These are phyloP conservation scores for Lactarius trivialis DNA, from an alignment of 768 basidiomycete genomes.

Conservation along the genomic window DNA sequence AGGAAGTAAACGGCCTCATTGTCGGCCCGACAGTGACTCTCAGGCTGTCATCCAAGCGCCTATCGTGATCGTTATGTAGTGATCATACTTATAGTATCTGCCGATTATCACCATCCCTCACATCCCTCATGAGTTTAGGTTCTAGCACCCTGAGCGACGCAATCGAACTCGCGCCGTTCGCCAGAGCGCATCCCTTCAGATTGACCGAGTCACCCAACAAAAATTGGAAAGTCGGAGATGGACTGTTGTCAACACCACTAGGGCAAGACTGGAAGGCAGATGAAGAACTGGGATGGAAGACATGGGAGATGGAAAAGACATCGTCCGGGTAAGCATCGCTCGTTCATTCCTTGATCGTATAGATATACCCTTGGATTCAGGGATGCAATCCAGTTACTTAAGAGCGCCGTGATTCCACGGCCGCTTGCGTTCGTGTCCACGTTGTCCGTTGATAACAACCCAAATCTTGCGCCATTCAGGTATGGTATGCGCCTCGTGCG, in stretches of 20 bases:
- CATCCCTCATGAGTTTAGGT: neutral
- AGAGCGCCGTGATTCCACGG: conserved; percentile 54
- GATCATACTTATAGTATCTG: too few species aligned
- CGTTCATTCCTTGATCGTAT: conserved; percentile 19
- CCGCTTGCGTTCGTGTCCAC: conserved; percentile 66
- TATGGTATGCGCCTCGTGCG: conserved; percentile 24
- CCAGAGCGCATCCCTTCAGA: conserved; percentile 27
- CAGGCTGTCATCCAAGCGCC: too few species aligned
- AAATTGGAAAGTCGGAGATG: conserved; percentile 40
- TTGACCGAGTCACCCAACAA: conserved; percentile 36
- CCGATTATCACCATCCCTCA: neutral
- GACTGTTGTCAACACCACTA: conserved; percentile 26
- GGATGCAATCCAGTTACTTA: conserved; percentile 44
- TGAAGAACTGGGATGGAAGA: conserved; percentile 34
- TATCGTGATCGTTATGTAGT: too few species aligned
- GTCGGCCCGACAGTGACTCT: too few species aligned
- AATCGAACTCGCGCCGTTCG: conserved; percentile 7
- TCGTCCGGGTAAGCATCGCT: conserved; percentile 16
- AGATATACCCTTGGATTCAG: conserved; percentile 21
- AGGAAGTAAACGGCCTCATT: too few species aligned
- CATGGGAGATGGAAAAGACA: conserved; percentile 33
- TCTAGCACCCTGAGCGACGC: neutral
- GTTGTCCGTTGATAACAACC: conserved; percentile 40
- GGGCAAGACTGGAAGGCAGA: conserved; percentile 30
- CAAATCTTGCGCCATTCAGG: conserved; percentile 67